Conservation (phyloP, 129 eudicot species). For the Logfia minima region DNA sequence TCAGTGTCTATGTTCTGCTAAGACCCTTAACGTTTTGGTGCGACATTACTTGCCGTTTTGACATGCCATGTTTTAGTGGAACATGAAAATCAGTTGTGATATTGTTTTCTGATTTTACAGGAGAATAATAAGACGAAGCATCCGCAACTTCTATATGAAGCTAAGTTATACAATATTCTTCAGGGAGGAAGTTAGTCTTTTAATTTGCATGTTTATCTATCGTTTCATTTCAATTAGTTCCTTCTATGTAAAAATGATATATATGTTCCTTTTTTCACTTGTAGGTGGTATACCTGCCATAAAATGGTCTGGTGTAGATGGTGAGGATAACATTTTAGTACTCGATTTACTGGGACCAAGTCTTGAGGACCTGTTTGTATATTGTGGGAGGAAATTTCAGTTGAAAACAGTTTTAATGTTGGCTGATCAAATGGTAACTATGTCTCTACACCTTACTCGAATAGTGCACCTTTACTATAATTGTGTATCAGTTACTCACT, state of each 20-base stretch:
- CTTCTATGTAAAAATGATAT: not conserved
- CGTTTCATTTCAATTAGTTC: not conserved
- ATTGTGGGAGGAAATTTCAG: conserved; percentile 90
- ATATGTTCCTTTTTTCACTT: conserved; percentile 13
- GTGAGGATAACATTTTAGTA: conserved; percentile 86
- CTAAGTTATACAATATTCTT: conserved; percentile 81
- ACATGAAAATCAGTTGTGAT: not conserved
- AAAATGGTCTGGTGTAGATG: conserved; percentile 96
- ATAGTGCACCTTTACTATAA: not conserved
- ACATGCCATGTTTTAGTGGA: not conserved
- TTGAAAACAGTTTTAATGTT: conserved; percentile 92
- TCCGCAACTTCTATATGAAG: conserved; percentile 95
- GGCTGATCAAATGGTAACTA: conserved; percentile 97
- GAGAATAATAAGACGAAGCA: conserved; percentile 90
- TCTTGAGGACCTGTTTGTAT: conserved; percentile 91
- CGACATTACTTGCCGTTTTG: too few species aligned
- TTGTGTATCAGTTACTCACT: not conserved
- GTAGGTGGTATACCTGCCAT: conserved; percentile 89
- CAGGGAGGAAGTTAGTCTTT: conserved; percentile 94
- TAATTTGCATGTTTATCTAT: conserved; percentile 3
- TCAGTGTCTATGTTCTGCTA: too few species aligned
- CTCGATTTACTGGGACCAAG: conserved; percentile 95
- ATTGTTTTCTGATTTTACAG: conserved; percentile 42
- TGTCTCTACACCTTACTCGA: not conserved
- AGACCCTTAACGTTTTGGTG: too few species aligned